A percentile compares a stretch with the other conserved stretches of the same genome.
Conservation (phyloP, 345 rosid genomes). For the Brassica napus region DNA sequence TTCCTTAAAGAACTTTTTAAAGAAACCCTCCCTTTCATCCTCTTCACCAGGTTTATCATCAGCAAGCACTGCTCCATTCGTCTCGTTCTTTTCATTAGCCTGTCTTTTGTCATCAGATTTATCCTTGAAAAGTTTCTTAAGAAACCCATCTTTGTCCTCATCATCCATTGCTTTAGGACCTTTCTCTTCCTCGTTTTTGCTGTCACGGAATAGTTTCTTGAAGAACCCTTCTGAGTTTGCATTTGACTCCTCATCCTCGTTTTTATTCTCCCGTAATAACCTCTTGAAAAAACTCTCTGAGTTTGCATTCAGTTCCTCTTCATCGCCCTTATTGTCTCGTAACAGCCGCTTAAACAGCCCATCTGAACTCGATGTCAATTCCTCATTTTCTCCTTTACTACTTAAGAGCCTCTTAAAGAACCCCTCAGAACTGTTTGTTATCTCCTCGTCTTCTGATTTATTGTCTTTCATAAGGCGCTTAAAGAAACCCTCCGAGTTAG, state of each 20-base stretch:
- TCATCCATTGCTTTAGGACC: constrained; percentile 67
- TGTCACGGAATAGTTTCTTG: constrained; percentile 81
- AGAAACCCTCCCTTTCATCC: constrained; percentile 92
- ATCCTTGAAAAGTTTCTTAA: constrained; percentile 79
- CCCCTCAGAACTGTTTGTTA: constrained; percentile 67
- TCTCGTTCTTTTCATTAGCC: constrained; percentile 52
- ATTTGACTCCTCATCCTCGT: constrained; percentile 60
- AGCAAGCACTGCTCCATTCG: constrained; percentile 45
- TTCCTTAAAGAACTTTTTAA: constrained; percentile 77
- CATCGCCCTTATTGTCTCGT: constrained; percentile 68
- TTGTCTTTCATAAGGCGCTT: constrained; percentile 73
- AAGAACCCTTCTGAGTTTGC: constrained; percentile 80
- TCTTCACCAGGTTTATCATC: constrained; percentile 81
- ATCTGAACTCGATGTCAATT: constrained; percentile 62
- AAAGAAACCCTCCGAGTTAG: constrained; percentile 74
- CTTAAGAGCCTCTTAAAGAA: constrained; percentile 71
- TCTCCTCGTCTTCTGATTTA: constrained; percentile 69
- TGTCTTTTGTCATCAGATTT: constrained; percentile 81
- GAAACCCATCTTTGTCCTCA: constrained; percentile 92
- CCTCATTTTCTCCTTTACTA: constrained; percentile 65
- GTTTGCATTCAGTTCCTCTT: constrained; percentile 61
- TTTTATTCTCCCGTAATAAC: constrained; percentile 68
- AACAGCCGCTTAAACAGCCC: constrained; percentile 71
- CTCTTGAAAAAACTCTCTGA: constrained; percentile 61
- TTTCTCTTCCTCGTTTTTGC: constrained; percentile 66